Base-by-base conservation (phyloP, 805 yeast species). In the Sungouiella blattae region DNA sequence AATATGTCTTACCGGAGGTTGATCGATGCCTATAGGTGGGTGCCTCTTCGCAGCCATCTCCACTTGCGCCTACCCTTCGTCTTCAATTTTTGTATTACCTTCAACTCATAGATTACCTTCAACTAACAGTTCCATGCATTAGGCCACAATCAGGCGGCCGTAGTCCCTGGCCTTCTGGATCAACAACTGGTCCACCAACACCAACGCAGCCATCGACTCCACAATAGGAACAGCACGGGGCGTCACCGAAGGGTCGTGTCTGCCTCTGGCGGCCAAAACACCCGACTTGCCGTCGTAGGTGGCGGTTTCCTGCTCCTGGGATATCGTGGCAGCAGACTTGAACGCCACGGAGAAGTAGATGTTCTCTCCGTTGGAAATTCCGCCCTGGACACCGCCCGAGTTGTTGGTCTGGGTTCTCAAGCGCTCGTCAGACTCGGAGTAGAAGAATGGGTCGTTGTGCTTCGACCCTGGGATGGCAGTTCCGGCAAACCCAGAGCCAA, bases 161-260 rank as follows among this genome's bases (percentile, higher is more conserved):
- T 30, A 36, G 29, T 83, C 87, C 62, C 98, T 79, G 21, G 95
- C 71, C 61, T 85, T 83, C 67, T 91, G 98, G 30, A 89, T 74
- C 66, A 93, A 64, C 38, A 84, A 65, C 37, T 86, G 80, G 60
- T 93, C 98, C 28, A 91, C 91, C 44, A 91, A 64, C 2, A 87
- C 96, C 47, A 93, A 71, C n/a, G 97, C 93, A 32, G 98, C 78
- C 98, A 93, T 91, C 26, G 98, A 87, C 69, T 93, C 98, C 20
- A 93, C 98, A 54, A 93, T 93, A 34, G 98, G 98, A 42, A 93
- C 87, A 26, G 98, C 98, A 62, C 98, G 80, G 47, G 98, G 98
- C 14, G 95, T 95, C 36, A 93, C 98, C 54, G 89, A 87, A 22
- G 98, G 98, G 60, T 93, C 98, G 56, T 93, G 98, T 74, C 98